phyloP scores from a whole-genome alignment of 179 eudicot species.

The Drosera spatulata region DNA sequence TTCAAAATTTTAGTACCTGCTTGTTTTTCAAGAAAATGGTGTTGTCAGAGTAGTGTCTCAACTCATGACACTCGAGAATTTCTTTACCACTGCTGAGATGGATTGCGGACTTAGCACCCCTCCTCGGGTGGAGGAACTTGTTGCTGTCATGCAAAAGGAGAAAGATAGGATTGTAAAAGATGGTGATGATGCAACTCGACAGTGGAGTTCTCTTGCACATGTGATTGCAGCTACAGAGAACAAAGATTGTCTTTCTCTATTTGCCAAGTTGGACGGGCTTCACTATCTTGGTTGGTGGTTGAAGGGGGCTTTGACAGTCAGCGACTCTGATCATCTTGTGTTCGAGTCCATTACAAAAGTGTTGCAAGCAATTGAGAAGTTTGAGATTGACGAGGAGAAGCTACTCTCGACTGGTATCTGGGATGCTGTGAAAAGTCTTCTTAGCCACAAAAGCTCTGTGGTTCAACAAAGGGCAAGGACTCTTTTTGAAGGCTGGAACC shows the following conservation, averaged over 20 bases:
- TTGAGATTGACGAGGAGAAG: conserved; percentile 36
- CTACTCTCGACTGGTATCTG: conserved; percentile 40
- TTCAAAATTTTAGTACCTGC: too few relatives aligned
- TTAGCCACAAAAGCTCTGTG: conserved; percentile 37
- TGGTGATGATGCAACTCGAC: conserved; percentile 46
- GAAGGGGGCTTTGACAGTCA: conserved; percentile 37
- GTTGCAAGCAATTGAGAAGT: conserved; percentile 59
- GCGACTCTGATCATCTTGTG: conserved; percentile 32
- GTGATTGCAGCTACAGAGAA: conserved; percentile 67
- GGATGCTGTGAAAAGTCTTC: conserved; percentile 43
- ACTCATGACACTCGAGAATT: conserved; percentile 75
- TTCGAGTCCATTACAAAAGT: conserved; percentile 54
- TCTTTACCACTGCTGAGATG: conserved; percentile 77
- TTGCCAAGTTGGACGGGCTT: conserved; percentile 64
- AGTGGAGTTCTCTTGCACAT: conserved; percentile 75
- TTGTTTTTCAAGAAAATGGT: background rate
- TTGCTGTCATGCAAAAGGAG: conserved; percentile 53
- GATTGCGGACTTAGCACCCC: conserved; percentile 69
- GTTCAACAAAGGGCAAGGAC: conserved; percentile 56
- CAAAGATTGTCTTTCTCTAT: conserved; percentile 72
- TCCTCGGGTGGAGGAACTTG: conserved; percentile 71
- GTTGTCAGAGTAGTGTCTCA: conserved; percentile 29
- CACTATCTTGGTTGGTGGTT: conserved; percentile 56
- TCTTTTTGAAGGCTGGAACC: conserved; percentile 47
- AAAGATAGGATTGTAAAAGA: conserved; percentile 42